Conservation (phyloP, 305 asterid species). For the Stenogyne calaminthoides region DNA sequence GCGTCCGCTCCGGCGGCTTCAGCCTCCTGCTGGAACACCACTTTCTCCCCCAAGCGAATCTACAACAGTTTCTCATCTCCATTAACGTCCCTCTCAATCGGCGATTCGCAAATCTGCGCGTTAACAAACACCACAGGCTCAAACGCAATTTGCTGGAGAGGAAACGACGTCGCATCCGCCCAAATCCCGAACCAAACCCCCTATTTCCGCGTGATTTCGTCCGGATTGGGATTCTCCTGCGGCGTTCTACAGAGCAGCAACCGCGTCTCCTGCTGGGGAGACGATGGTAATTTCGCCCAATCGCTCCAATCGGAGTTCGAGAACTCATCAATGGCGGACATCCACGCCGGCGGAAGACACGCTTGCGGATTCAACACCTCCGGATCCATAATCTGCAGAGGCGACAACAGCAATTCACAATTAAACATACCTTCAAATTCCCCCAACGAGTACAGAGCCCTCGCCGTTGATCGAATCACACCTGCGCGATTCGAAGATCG, state of each 20-base stretch:
- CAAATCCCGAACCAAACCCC: slow-evolving; percentile 27
- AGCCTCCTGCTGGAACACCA: slow-evolving; percentile 70
- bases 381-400: slow-evolving; percentile 69
- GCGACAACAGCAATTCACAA: slow-evolving; percentile 59
- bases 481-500: slow-evolving; percentile 63
- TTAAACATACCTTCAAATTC: slow-evolving; percentile 54
- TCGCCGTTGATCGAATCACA: slow-evolving; percentile 72
- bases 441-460: slow-evolving; percentile 44
- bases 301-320: slow-evolving; percentile 50
- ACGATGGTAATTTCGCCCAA: slow-evolving; percentile 18
- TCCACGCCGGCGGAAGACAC: slow-evolving; percentile 67
- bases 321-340: slow-evolving; percentile 52
- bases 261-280: slow-evolving; percentile 74
- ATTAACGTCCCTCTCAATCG: slow-evolving; percentile 53
- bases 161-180: slow-evolving; percentile 26
- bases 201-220: slow-evolving; percentile 52
- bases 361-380: slow-evolving; percentile 67
- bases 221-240: slow-evolving; percentile 78
- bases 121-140: slow-evolving; percentile 37
- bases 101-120: slow-evolving; percentile 77
- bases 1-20: slow-evolving; percentile 69
- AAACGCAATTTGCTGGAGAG: slow-evolving; percentile 74
- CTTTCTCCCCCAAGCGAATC: slow-evolving; percentile 61
- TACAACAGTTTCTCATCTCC: slow-evolving; percentile 45
- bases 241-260: slow-evolving; percentile 45